phyloP scores from a whole-genome alignment of 1,284 basidiomycete species.

The Apiotrichum siamense region DNA sequence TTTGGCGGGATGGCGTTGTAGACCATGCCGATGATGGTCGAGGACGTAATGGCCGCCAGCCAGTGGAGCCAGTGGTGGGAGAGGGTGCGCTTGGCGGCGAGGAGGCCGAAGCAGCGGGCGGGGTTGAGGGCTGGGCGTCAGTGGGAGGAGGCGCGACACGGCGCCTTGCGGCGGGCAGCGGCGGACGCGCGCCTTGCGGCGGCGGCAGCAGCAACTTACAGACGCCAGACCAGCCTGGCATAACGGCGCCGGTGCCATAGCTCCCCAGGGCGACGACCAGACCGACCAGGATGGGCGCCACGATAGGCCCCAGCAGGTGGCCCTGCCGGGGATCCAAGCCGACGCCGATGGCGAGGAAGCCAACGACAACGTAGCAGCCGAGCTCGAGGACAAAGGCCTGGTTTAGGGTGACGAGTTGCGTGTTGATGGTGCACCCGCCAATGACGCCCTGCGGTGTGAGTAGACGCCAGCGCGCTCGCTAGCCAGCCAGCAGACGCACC shows the following conservation, averaged over 20 bases:
- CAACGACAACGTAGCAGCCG: neutral
- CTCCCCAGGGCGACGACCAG: neutral
- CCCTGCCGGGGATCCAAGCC: constrained; percentile 6
- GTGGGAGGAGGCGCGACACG: neutral
- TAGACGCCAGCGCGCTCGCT: neutral
- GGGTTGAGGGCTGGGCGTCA: constrained; percentile 3
- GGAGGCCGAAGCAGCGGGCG: constrained; percentile 3
- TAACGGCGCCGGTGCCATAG: neutral
- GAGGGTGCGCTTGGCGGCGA: neutral
- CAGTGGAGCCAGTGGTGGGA: constrained; percentile 1
- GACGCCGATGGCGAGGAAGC: constrained; percentile 6
- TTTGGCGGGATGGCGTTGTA: neutral
- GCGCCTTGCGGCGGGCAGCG: too few species aligned
- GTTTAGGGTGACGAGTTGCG: neutral
- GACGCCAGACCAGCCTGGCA: neutral
- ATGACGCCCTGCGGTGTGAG: neutral
- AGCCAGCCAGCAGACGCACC: too few species aligned
- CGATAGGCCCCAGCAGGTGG: neutral
- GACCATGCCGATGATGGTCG: neutral
- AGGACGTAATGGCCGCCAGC: constrained; percentile 2
- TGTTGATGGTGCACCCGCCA: constrained; percentile 6
- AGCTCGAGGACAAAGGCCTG: constrained; percentile 6
- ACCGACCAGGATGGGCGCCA: constrained; percentile 2
- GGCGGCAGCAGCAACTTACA: constrained; percentile 4
- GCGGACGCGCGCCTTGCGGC: too few species aligned